These are phyloP conservation scores for Rhododendron griersonianum DNA, from an alignment of 148 eudicot species.

Conservation along the genomic window DNA sequence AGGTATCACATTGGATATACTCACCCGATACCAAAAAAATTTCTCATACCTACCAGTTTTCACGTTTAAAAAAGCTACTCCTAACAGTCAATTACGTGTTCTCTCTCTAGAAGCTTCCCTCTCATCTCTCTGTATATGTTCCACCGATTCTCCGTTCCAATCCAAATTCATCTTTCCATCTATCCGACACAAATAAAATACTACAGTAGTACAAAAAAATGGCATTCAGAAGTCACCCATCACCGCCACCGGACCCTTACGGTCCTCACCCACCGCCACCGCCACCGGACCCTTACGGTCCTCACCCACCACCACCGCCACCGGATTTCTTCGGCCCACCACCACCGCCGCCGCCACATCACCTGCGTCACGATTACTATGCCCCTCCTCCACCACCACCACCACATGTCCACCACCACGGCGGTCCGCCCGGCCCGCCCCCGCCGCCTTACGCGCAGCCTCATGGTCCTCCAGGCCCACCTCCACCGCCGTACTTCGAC, in stretches of 20 bases:
- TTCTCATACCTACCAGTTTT: no score
- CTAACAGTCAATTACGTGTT: neutral
- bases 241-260: conserved; percentile 14
- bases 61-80: no score
- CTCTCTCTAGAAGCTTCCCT: neutral
- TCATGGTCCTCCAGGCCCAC: conserved; percentile 23
- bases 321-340: conserved; percentile 4
- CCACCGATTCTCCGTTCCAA: no score
- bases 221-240: conserved; percentile 5
- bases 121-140: neutral
- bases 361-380: conserved; percentile 1
- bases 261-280: conserved; percentile 12
- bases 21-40: no score
- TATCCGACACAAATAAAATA: no score
- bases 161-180: neutral
- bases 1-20: no score
- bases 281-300: conserved; percentile 16
- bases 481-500: conserved; percentile 16
- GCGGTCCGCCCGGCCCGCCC: conserved; percentile 21
- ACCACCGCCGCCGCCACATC: neutral
- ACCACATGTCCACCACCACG: conserved; percentile 15
- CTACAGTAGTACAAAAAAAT: neutral
- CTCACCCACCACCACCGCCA: neutral
- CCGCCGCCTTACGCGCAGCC: conserved; percentile 24
- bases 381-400: conserved; percentile 13